Base-by-base conservation (phyloP, 139 green algal genomes). In the Coelastrella sp. region DNA sequence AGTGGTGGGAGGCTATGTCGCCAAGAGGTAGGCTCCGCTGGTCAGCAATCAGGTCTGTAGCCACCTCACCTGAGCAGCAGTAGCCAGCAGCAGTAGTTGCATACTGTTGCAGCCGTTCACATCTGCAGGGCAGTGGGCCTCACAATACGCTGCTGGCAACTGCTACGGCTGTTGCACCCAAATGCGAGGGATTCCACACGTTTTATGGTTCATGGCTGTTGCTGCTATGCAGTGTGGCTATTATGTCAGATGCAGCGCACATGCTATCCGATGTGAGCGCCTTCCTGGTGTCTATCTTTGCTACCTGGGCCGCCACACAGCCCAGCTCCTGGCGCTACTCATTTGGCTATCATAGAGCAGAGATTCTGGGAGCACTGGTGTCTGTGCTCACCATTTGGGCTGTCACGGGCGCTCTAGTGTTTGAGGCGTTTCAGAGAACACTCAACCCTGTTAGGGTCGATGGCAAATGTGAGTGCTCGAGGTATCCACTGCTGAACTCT, bases 201-300 rank as follows among this genome's bases (percentile, higher is more conserved):
- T 47, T 47, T 47, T 47, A 47, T 47, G 32, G 32, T 47, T 47
- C 32, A 47, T 47, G 32, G 32, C 32, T 47, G 32, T 19, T 89
- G 11, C 79, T 32, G 64, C 4, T 58, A 16, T 81, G 71, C 94
- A 98, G 95, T 76, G 93, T 99, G 20, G 98, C 98, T 73, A 98
- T 99, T 90, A 95, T 99, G 89, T 97, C 98, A 4, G 98, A 99
- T 89, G 98, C 98, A 3, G 97, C 97, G 2, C 97, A 99, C 93
- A 96, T 99, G 89, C 94, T 99, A n/a, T 98, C 96, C 4, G 98
- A 99, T 77, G 96, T 97, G 8, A 93, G 90, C 4, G 96, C 96
- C 65, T 99, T 99, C 88, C 95, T 91, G 5, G 94, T 99, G 11
- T 96, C 96, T 10, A 89, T 98, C 71, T 95, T 98, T 90, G 97